Evolutionary conservation across 768 basidiomycete genomes (phyloP), one percentile per base, ranked within the genome.

Genomic region (Melanogaster broomeanus): DNA sequence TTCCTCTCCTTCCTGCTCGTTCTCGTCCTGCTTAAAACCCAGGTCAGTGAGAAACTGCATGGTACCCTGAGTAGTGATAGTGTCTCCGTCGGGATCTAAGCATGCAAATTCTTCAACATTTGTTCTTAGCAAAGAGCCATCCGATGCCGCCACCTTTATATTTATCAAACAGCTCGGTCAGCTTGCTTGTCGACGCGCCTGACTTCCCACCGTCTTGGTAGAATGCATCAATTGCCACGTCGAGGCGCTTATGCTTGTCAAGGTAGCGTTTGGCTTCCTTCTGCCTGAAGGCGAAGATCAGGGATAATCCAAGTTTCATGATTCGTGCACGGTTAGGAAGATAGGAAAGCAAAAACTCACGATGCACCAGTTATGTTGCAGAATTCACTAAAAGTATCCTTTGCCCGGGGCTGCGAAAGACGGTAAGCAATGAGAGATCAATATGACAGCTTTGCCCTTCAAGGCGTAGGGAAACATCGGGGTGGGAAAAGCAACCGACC

Each of bases 1-100:
- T 56, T 91, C 90, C 1, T 89, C 74, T 15, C 90, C 83, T 1
- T 63, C 71, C 1, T 91, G 72, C 59, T 89, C 89, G 58, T 80
- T 72, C 7, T 60, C 64, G 30, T 63, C 58, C 35, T 61, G 64
- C 9, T 52, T 64, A 59, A 66, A 63, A 12, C 63, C 63, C 3
- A 64, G 52, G 1, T 64, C 64, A 30, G 56, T 42, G 55, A 92
- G 91, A 41, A 93, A 72, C 63, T 73, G 77, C 67, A 93, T 82
- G 18, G 93, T 94, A 0, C 92, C 93, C 52, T 93, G 84, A 24
- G 91, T 79, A 4, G 77, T 74, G 56, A 93, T 92, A 48, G 83
- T 78, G 27, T 84, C 82, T 7, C 72, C 73, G 37, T 82, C 82
- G 13, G 75, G 66, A 52, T 88, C 86, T 85, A 57, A 24, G 31